phyloP scores from a whole-genome alignment of 345 rosid species.

The Citrus cavaleriei region DNA sequence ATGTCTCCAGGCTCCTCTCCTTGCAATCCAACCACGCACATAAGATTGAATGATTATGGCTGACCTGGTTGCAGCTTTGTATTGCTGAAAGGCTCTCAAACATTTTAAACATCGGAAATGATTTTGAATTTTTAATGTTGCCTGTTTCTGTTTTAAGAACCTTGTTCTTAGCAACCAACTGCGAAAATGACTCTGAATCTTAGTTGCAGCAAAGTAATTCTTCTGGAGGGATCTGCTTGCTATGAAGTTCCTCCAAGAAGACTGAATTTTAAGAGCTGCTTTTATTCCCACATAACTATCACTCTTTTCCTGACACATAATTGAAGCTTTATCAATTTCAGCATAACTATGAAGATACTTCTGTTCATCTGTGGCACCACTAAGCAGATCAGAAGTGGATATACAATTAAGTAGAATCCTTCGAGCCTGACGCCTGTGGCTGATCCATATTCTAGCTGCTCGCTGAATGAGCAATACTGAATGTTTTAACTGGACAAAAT shows the following conservation, averaged over 20 bases:
- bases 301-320: slow-evolving; percentile 7
- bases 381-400: slow-evolving; percentile 14
- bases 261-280: slow-evolving; percentile 58
- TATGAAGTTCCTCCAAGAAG: slow-evolving; percentile 43
- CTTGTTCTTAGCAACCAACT: slow-evolving; percentile 43
- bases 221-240: slow-evolving; percentile 14
- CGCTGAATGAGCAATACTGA: slow-evolving; percentile 51
- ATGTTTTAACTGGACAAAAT: slow-evolving; percentile 40
- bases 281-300: slow-evolving; percentile 20
- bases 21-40: slow-evolving; percentile 56
- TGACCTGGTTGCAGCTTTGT: slow-evolving; percentile 34
- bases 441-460: slow-evolving; percentile 55
- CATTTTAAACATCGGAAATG: slow-evolving; percentile 27
- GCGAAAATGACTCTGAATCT: slow-evolving; percentile 43
- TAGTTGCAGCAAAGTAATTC: slow-evolving; percentile 42
- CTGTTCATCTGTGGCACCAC: slow-evolving; percentile 23
- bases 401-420: slow-evolving; percentile 3
- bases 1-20: slow-evolving; percentile 26
- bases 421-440: slow-evolving; percentile 14
- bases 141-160: slow-evolving; percentile 35
- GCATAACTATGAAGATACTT: slow-evolving; percentile 13
- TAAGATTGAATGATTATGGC: slow-evolving; percentile 59
- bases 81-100: slow-evolving; percentile 25
- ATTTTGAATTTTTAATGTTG: slow-evolving; percentile 40
- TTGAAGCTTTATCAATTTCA: slow-evolving; percentile 15